Base-by-base conservation (phyloP, 1,284 basidiomycete species). In the Boletus holoroseus region DNA sequence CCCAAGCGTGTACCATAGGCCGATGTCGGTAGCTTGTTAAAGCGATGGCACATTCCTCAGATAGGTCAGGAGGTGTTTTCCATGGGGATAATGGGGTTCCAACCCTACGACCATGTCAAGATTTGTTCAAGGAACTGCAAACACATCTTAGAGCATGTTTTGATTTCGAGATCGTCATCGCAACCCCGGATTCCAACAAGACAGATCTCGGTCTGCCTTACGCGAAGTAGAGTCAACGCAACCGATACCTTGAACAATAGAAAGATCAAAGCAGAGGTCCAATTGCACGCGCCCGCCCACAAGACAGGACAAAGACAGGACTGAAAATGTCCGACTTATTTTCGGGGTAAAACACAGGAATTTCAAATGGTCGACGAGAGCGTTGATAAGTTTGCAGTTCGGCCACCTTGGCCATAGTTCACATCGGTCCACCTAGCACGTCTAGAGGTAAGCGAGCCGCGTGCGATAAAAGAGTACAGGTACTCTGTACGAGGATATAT, bases 341-440 rank as follows among this genome's bases (percentile, higher is more conserved):
- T 12, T 68, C 71, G 38, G 73, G 54, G 56, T 67, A 72, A 47
- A 73, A 72, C 7, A 73, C 70, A 1, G 70, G 73, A 11, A 73
- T 73, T 44, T 69, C n/a, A n/a, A n/a, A n/a, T n/a, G 61, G 49
- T 71, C 66, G 18, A 72, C 60, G 12, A 62, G 55, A 3, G 68
- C 71, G 49, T 58, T 64, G 24, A 71, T 27, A n/a, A n/a, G 16
- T 51, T 44, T 9, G 49, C 22, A 1, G 4, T 44, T 31, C 30
- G 27, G 7, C 58, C 30, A 26, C 71, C 69, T 22, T 47, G 52
- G 3, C 69, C 69, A 47, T 68, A 68, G 38, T 66, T 55, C 38
- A 59, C 59, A 13, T 72, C 67, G 7, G 67, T 64, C 71, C 71
- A 73, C 73, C 71, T 72, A 39, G 22, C 15, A 22, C n/a, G 13